Percentiles rank a stretch among this genome's conserved stretches.
Conservation (phyloP, 2,329 filamentous ascomycete genomes). For the Magnaporthiopsis poae region DNA sequence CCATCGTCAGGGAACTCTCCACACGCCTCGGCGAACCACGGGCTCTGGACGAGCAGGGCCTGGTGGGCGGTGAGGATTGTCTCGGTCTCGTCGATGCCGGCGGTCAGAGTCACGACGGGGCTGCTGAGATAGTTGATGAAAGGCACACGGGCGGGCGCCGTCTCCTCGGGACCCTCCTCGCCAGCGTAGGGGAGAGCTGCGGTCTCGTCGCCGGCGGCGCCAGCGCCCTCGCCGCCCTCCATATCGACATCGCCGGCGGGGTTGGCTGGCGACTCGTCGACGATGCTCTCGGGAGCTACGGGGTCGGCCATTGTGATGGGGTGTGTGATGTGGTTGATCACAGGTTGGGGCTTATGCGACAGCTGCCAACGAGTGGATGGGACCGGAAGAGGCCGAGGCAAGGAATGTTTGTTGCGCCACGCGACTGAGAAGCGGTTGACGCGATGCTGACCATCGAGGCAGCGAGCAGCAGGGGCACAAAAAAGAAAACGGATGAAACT, state of each 20-base stretch:
- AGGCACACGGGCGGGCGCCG: conserved; percentile 26
- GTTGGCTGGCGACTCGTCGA: conserved; percentile 19
- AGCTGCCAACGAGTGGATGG: not conserved
- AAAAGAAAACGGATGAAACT: not conserved
- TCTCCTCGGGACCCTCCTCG: conserved; percentile 23
- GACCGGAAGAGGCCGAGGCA: not conserved
- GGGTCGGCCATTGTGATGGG: conserved; percentile 17
- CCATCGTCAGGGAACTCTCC: conserved; percentile 51
- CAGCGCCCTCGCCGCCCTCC: conserved; percentile 20
- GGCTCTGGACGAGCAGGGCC: conserved; percentile 61
- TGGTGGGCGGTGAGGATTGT: conserved; percentile 70
- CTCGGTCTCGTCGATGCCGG: conserved; percentile 41
- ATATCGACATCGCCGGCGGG: conserved; percentile 19
- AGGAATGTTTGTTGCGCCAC: not conserved
- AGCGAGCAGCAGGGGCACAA: not conserved
- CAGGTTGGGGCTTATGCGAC: not conserved
- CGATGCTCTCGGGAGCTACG: conserved; percentile 17
- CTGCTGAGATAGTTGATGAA: conserved; percentile 56
- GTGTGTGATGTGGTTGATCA: not conserved
- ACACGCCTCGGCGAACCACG: conserved; percentile 60
- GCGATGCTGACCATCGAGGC: not conserved
- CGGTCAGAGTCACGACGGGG: conserved; percentile 57
- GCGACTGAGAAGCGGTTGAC: not conserved
- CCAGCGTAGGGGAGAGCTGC: conserved; percentile 27
- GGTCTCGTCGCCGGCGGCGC: conserved; percentile 24